These are phyloP conservation scores for Paramarasmius palmivorus DNA, from an alignment of 1,284 basidiomycete genomes.

Conservation along the genomic window DNA sequence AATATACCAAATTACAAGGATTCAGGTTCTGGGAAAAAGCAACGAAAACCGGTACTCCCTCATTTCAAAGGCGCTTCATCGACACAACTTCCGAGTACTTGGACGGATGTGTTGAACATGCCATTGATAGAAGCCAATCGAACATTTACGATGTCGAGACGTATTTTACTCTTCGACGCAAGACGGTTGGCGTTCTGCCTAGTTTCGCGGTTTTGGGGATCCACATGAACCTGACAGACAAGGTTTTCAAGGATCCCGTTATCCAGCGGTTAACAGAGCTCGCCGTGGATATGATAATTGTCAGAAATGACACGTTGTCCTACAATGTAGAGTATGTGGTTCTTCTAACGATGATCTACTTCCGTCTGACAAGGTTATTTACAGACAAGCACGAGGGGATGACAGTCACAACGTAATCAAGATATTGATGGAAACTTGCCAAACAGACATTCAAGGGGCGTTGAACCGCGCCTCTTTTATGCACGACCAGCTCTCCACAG, in stretches of 20 bases:
- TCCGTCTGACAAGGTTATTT: neutral
- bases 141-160: constrained; percentile 32
- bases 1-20: neutral
- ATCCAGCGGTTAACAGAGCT: constrained; percentile 19
- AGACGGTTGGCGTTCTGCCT: constrained; percentile 32
- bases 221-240: constrained; percentile 32
- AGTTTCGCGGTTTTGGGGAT: constrained; percentile 35
- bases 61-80: constrained; percentile 31
- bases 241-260: constrained; percentile 31
- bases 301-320: constrained; percentile 33
- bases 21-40: constrained; percentile 21
- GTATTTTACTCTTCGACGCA: constrained; percentile 34
- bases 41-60: constrained; percentile 13
- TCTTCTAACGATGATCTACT: neutral
- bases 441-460: constrained; percentile 33
- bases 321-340: constrained; percentile 34
- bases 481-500: constrained; percentile 19
- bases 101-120: constrained; percentile 32
- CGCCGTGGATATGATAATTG: constrained; percentile 21
- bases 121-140: constrained; percentile 31
- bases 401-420: constrained; percentile 40
- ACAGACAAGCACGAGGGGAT: constrained; percentile 31
- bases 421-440: constrained; percentile 36
- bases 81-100: constrained; percentile 33
- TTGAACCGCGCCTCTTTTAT: constrained; percentile 32